These are phyloP conservation scores for Nepenthes alata DNA, from an alignment of 179 eudicot species.

Conservation along the genomic window DNA sequence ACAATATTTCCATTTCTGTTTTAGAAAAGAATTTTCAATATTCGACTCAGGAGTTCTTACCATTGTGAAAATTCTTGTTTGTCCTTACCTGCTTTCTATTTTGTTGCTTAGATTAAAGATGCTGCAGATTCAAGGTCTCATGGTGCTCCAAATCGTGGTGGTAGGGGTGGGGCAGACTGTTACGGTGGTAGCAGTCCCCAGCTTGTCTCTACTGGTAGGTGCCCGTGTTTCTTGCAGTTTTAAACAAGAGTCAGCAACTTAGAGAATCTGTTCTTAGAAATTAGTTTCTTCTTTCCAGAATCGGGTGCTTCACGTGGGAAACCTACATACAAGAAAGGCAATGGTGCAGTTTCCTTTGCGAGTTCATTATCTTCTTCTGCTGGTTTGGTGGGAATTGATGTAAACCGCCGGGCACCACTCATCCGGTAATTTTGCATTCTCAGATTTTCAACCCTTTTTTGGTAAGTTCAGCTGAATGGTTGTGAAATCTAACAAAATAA, in stretches of 20 bases:
- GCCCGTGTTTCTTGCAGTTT: neutral
- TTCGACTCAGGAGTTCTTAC: neutral
- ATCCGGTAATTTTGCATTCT: constrained; percentile 30
- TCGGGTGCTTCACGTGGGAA: constrained; percentile 44
- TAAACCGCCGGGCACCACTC: constrained; percentile 26
- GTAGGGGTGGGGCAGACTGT: constrained; percentile 52
- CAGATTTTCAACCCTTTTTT: neutral
- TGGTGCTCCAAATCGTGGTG: constrained; percentile 51
- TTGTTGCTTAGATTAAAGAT: constrained; percentile 50
- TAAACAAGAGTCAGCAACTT: neutral
- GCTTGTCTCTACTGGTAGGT: constrained; percentile 49
- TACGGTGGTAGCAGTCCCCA: constrained; percentile 47
- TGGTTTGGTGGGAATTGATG: constrained; percentile 31
- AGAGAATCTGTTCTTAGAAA: neutral
- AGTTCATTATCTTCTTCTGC: constrained; percentile 24
- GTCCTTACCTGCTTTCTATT: neutral
- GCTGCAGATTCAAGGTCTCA: constrained; percentile 63
- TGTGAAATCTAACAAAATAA: too few species aligned
- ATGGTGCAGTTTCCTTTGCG: constrained; percentile 35
- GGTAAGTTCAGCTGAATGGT: neutral
- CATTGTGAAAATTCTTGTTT: neutral
- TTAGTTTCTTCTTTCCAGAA: constrained; percentile 25
- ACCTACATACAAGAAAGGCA: constrained; percentile 62
- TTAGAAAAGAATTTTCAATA: too few species aligned
- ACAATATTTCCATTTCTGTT: too few species aligned